Percentiles rank a stretch among this genome's conserved stretches.
Evolutionary conservation across 805 yeast genomes (phyloP).

Genomic region (Saccharomycopsis guyanensis): DNA sequence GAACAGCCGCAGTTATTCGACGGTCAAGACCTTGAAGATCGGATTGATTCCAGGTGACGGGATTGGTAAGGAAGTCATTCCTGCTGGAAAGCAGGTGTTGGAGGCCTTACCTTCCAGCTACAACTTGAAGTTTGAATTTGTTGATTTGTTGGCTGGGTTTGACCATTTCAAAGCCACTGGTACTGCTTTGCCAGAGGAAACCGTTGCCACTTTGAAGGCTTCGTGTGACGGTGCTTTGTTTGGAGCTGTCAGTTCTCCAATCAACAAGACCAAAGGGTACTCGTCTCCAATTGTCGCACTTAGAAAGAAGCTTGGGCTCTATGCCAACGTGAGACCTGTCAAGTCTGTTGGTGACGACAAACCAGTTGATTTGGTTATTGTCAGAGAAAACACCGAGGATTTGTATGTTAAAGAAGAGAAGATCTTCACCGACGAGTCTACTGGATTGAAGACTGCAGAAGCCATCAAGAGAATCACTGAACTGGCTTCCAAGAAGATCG

Average conservation of each 20-base stretch:
- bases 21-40: conserved; percentile 42
- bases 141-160: conserved; percentile 87
- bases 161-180: conserved; percentile 94
- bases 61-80: conserved; percentile 95
- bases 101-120: conserved; percentile 73
- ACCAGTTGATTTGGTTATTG: conserved; percentile 95
- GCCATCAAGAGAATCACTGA: conserved; percentile 96
- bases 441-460: conserved; percentile 89
- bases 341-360: conserved; percentile 81
- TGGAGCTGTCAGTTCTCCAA: conserved; percentile 96
- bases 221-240: conserved; percentile 96
- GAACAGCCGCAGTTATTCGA: conserved; percentile 19
- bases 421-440: conserved; percentile 53
- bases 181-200: conserved; percentile 88
- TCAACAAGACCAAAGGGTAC: conserved; percentile 90
- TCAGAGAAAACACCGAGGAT: conserved; percentile 98
- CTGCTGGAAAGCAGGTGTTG: conserved; percentile 81
- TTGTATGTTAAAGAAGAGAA: conserved; percentile 91
- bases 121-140: conserved; percentile 77
- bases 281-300: conserved; percentile 98
- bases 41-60: conserved; percentile 97
- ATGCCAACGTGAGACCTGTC: conserved; percentile 97
- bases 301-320: conserved; percentile 88
- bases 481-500: conserved; percentile 76
- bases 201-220: conserved; percentile 65